Base-by-base conservation (phyloP, 2,329 filamentous ascomycete genomes). In the Xylariomycetidae sp. region DNA sequence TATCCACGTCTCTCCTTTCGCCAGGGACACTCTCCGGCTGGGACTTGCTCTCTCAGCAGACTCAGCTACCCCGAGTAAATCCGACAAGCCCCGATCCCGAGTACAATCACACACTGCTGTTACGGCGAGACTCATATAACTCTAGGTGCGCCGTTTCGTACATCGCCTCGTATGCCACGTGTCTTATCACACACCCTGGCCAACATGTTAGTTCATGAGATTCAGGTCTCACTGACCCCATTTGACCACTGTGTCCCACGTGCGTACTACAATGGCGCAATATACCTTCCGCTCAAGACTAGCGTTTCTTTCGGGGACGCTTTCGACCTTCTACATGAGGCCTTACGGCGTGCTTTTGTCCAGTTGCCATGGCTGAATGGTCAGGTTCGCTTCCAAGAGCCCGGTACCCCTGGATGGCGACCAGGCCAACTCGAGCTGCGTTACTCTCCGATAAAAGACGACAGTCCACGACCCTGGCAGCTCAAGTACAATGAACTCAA, bases 401-500 rank as follows among this genome's bases (percentile, higher is more conserved):
- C 32, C 4, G 20, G 10, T 2, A 25, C 37, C n/a, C 27, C 34
- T 7, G 42, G 37, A 6, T 45, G 40, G 37, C 37, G 42, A 9
- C 42, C 38, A 1, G 46, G 46, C 2, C 42, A 49, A 35, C 42
- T 36, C 5, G 46, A 49, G 31, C 35, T 47, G 16, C 40, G 44
- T 8, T 43, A 44, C 32, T 7, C 18, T 8, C 15, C 35, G 4
- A 19, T 10, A 5, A 12, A 13, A 4, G 6, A 7, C 14, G 31
- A 28, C 10, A 16, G 9, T n/a, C 35, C 26, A 9, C 5, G 12
- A 47, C 59, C 9, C 64, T 42, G 6, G 60, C 60, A 13, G 64
- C 64, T 33, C 51, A 58, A 13, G 76, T 61, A 30, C 26, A 40
- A 45, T 4, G 28, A 44, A 16, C 38, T 42, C 2, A 16, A 34